Base-by-base conservation (phyloP, 257 asterid genomes). In the Ilex aquifolium region DNA sequence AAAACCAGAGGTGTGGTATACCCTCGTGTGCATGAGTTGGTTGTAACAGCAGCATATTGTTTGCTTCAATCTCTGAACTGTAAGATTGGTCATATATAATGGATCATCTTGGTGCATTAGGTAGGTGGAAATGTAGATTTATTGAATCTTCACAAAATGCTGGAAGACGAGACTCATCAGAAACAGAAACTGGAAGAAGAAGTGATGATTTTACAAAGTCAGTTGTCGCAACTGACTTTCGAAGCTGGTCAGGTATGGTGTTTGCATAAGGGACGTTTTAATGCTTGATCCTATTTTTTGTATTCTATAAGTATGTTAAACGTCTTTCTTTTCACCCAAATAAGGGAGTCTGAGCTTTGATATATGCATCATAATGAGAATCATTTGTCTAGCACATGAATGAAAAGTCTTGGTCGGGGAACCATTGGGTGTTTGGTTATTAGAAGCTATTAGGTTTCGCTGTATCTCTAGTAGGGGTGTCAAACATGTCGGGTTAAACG, bases 171-270 rank as follows among this genome's bases (percentile, higher is more conserved):
- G 81, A 78, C 70, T 60, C 76, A 68, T 69, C 85, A 86, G 75
- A 93, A 86, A 82, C 84, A 79, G 81, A 86, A 83, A 69, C 88
- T 93, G 68, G 99, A 93, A 82, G 97, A 90, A 70, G 97, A 90
- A 81, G 90, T 93, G 73, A 82, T 79, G 60, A 70, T 79, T 74
- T 77, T 93, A 72, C 86, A 77, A 62, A 85, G 81, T 82, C 95
- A 90, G 73, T 74, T 88, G 72, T 70, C 92, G 10, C 90, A 80
- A 50, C 73, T 85, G 73, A 83, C 90, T 44, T 44, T 74, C 59
- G 96, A 88, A 82, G 79, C 88, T 73, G 80, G 79, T 74, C 96
- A 85, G 69, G 99, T 92, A 82, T 29, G 85, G 12, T 36, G 44
- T 31, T 2, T 48, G 42, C 17, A 53, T 30, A 51, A 63, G 54